phyloP scores from a whole-genome alignment of 2,329 filamentous ascomycete genomes.

The Ophiosphaerella herpotricha region DNA sequence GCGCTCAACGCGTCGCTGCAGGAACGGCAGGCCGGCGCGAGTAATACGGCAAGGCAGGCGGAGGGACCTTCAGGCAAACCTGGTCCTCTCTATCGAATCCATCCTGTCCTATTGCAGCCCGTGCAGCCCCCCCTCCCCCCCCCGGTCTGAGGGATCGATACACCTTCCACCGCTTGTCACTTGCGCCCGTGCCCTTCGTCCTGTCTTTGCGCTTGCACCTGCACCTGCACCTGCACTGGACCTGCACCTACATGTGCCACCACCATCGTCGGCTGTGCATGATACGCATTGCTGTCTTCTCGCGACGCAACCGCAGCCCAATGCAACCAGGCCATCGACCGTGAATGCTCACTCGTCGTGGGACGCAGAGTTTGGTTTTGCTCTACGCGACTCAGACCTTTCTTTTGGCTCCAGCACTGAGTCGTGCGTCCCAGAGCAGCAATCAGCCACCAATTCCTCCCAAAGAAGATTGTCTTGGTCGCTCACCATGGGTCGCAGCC shows the following conservation, averaged over 20 bases:
- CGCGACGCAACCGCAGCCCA: conserved; percentile 10
- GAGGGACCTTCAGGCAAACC: conserved; percentile 21
- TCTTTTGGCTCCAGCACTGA: conserved; percentile 25
- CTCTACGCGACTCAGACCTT: conserved; percentile 30
- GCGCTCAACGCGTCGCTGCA: conserved; percentile 4
- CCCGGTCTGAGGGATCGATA: conserved; percentile 2
- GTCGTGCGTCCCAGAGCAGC: conserved; percentile 27
- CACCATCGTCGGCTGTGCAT: too few relatives aligned
- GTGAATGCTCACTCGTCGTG: conserved; percentile 7
- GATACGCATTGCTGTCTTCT: conserved; percentile 1
- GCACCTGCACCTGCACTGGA: conserved; percentile 5
- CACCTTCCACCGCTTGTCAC: conserved; percentile 12
- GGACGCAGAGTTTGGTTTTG: too few relatives aligned
- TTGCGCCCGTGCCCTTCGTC: background rate
- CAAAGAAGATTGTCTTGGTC: conserved; percentile 9
- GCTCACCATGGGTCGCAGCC: conserved; percentile 35
- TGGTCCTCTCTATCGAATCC: conserved; percentile 6
- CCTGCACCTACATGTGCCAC: conserved; percentile 9
- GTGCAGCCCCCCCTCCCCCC: background rate
- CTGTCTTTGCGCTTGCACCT: conserved; percentile 10
- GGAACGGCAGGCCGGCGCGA: conserved; percentile 20
- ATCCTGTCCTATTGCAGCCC: background rate
- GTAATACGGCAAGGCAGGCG: conserved; percentile 3
- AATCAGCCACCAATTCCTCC: conserved; percentile 28
- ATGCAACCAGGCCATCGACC: conserved; percentile 10